phyloP scores from a whole-genome alignment of 2,329 filamentous ascomycete genomes.

The Hymenoscyphus infarciens region DNA sequence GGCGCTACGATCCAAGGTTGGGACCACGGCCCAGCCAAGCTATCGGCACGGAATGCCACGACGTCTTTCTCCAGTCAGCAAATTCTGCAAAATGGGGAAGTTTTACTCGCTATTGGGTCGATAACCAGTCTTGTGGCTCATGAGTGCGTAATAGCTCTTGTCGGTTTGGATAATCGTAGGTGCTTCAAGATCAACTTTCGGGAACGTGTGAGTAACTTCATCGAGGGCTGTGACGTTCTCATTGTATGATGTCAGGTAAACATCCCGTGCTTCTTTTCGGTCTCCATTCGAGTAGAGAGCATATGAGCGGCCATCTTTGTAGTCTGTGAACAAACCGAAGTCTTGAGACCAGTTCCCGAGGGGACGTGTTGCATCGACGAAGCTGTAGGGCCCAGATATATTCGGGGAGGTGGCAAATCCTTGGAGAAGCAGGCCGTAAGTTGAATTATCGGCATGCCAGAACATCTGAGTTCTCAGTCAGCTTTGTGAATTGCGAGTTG shows the following conservation, averaged over 20 bases:
- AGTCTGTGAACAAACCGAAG: constrained; percentile 58
- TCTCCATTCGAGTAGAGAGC: constrained; percentile 60
- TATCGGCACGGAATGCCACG: constrained; percentile 52
- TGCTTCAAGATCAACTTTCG: constrained; percentile 58
- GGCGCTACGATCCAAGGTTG: constrained; percentile 51
- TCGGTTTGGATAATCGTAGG: constrained; percentile 59
- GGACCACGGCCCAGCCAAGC: constrained; percentile 49
- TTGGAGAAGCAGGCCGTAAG: neutral
- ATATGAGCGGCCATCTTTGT: constrained; percentile 53
- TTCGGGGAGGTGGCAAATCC: neutral
- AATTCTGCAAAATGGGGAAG: neutral
- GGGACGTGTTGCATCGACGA: constrained; percentile 45
- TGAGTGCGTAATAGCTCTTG: constrained; percentile 55
- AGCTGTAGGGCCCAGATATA: neutral
- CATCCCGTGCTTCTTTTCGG: constrained; percentile 49
- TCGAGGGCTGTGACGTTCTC: constrained; percentile 49
- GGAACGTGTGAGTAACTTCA: constrained; percentile 50
- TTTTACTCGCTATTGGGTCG: constrained; percentile 48
- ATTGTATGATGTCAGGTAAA: constrained; percentile 54
- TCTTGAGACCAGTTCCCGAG: constrained; percentile 62
- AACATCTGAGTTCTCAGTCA: neutral
- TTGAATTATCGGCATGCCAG: neutral
- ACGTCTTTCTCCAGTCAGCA: constrained; percentile 40
- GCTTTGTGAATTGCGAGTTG: neutral
- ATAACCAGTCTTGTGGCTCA: constrained; percentile 62